Evolutionary conservation across 768 basidiomycete genomes (phyloP).

Genomic region (Suillus brevipes): DNA sequence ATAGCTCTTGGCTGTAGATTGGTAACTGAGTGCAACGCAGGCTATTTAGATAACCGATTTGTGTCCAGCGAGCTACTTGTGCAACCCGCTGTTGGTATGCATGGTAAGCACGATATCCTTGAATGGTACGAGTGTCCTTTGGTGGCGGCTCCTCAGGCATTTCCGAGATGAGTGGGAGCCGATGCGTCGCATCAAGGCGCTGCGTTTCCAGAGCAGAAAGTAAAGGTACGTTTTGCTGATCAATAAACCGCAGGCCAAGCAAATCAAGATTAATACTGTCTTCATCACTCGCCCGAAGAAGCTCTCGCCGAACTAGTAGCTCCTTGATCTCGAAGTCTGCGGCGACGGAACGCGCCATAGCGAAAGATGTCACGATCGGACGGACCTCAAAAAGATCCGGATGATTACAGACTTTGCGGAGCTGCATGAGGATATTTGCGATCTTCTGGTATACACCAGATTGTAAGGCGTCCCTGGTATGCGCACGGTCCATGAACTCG

Average conservation of each 20-base stretch:
- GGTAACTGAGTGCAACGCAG: slow-evolving; percentile 59
- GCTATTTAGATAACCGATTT: slow-evolving; percentile 72
- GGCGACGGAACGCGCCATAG: slow-evolving; percentile 70
- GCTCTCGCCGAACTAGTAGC: slow-evolving; percentile 73
- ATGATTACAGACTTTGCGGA: slow-evolving; percentile 95
- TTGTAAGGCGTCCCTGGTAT: slow-evolving; percentile 77
- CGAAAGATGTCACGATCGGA: slow-evolving; percentile 77
- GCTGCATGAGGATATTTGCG: slow-evolving; percentile 96
- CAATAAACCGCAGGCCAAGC: slow-evolving; percentile 64
- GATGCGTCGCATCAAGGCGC: slow-evolving; percentile 58
- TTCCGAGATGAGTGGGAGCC: slow-evolving; percentile 53
- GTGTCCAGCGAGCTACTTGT: slow-evolving; percentile 61
- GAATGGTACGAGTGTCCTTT: slow-evolving; percentile 71
- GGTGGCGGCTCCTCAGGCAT: slow-evolving; percentile 66
- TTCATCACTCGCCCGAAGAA: slow-evolving; percentile 55
- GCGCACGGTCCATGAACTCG: slow-evolving; percentile 90
- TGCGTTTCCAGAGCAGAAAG: slow-evolving; percentile 54
- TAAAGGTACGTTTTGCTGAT: slow-evolving; percentile 52
- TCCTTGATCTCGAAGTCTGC: slow-evolving; percentile 88
- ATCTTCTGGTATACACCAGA: slow-evolving; percentile 89
- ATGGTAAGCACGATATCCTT: slow-evolving; percentile 62
- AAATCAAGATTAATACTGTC: slow-evolving; percentile 61
- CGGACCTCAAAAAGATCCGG: slow-evolving; percentile 91
- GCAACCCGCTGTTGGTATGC: slow-evolving; percentile 49
- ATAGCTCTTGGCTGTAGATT: slow-evolving; percentile 45